Conservation (phyloP, 148 eudicot genomes). For the Rhododendron ovatum region DNA sequence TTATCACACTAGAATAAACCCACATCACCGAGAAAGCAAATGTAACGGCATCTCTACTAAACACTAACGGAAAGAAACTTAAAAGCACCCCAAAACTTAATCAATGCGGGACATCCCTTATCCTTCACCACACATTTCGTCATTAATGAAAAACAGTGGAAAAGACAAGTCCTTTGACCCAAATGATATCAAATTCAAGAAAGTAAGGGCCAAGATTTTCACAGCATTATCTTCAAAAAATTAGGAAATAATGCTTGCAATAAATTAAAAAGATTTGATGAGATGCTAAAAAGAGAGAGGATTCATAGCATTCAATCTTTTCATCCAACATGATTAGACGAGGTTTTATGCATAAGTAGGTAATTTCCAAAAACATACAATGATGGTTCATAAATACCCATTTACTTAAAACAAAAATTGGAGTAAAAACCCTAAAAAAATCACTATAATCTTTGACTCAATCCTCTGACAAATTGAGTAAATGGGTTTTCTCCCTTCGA, state of each 20-base stretch:
- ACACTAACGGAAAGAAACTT: neutral
- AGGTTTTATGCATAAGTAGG: neutral
- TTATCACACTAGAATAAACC: constrained; percentile 3
- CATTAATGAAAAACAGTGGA: neutral
- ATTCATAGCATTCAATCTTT: neutral
- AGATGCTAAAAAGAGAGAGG: neutral
- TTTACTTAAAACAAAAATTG: neutral
- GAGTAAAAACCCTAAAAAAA: neutral
- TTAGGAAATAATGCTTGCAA: neutral
- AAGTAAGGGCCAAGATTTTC: neutral
- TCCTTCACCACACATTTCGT: neutral
- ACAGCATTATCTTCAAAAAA: neutral
- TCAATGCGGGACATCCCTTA: neutral
- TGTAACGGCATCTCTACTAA: constrained; percentile 2
- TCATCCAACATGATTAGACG: neutral
- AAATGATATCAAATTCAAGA: neutral
- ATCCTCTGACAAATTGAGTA: neutral
- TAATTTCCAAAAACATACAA: neutral
- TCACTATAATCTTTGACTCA: neutral
- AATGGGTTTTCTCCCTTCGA: neutral
- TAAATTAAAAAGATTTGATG: neutral
- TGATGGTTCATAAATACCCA: neutral
- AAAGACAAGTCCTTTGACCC: neutral
- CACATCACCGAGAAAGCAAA: neutral
- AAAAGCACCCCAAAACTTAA: neutral